Evolutionary conservation across 768 basidiomycete species (phyloP), one percentile per base, ranked within the genome.

Genomic region (Polyporus arcularius): DNA sequence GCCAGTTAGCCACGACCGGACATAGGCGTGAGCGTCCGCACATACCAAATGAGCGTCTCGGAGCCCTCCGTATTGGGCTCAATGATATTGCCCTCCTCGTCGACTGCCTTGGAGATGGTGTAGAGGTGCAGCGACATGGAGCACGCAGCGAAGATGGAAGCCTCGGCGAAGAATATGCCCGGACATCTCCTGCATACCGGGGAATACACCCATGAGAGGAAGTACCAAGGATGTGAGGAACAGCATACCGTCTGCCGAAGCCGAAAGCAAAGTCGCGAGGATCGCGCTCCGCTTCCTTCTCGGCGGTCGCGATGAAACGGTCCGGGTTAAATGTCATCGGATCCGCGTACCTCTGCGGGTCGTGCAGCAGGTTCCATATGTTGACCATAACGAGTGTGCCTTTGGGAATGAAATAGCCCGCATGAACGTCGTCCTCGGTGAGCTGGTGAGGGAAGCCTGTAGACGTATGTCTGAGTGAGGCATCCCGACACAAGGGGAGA

Each of bases 111-210:
- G 45, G 50, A 57, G 49, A 80, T 75, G 14, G 65, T 64, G 61
- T 79, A 77, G 2, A 72, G 53, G 3, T 77, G 74, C 30, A 80
- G 68, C 11, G 67, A 70, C 30, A 74, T 74, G 4, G 76, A 73
- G 12, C 74, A 69, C 68, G 74, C 76, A 30, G 80, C 15, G 15
- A 68, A 73, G 4, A 74, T 55, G 3, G 75, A 78, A 1, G 75
- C 71, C 18, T 80, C 77, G 4, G 77, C 81, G 41, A 84, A 65
- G 28, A 53, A 35, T 42, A 62, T 57, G 39, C 81, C 83, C n/a
- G 80, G 67, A 49, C 67, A 67, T 18, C 48, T 57, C 8, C 67
- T 65, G 51, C 9, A 31, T 1, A n/a, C 8, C 9, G n/a, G n/a
- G 15, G 21, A 30, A 8, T 32, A 48, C 16, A 9, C 28, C 16